Conservation (phyloP, 2,329 filamentous ascomycete species). For the Arthrobotrys sphaeroides region DNA sequence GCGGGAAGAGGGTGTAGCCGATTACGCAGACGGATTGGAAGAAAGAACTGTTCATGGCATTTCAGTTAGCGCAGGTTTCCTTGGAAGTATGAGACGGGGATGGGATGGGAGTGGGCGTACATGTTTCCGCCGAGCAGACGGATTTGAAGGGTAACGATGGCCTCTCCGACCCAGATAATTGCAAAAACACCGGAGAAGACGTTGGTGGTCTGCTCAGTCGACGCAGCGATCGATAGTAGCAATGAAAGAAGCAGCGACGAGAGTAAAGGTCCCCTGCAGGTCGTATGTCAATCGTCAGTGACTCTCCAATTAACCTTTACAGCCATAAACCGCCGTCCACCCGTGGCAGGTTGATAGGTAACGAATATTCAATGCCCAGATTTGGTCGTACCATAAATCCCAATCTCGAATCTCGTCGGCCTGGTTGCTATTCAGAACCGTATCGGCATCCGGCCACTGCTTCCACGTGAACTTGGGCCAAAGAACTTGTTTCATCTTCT, state of each 20-base stretch:
- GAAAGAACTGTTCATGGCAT: slow-evolving; percentile 75
- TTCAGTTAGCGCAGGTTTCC: slow-evolving; percentile 55
- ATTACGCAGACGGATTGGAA: slow-evolving; percentile 98
- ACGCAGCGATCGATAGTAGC: slow-evolving; percentile 83
- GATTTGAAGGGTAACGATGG: slow-evolving; percentile 96
- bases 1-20: slow-evolving; percentile 95
- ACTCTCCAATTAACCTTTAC: slow-evolving; percentile 1
- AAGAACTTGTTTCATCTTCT: slow-evolving; percentile 96
- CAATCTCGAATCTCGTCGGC: slow-evolving; percentile 72
- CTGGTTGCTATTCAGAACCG: slow-evolving; percentile 68
- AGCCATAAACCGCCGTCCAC: slow-evolving; percentile 22
- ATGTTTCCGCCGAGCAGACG: slow-evolving; percentile 96
- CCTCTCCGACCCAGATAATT: slow-evolving; percentile 95
- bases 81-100: not conserved
- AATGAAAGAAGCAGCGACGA: slow-evolving; percentile 91
- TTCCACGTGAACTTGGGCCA: slow-evolving; percentile 92
- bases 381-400: slow-evolving; percentile 79
- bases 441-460: slow-evolving; percentile 74
- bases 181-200: slow-evolving; percentile 98
- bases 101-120: slow-evolving; percentile 68
- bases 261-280: slow-evolving; percentile 83
- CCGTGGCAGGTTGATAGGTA: slow-evolving; percentile 38
- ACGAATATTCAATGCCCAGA: slow-evolving; percentile 32
- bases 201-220: slow-evolving; percentile 80
- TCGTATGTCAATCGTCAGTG: slow-evolving; percentile 23